Percentiles rank a stretch among this genome's conserved stretches.
phyloP scores from a whole-genome alignment of 2,329 filamentous ascomycete species.

The Trichoderma pleuroti region DNA sequence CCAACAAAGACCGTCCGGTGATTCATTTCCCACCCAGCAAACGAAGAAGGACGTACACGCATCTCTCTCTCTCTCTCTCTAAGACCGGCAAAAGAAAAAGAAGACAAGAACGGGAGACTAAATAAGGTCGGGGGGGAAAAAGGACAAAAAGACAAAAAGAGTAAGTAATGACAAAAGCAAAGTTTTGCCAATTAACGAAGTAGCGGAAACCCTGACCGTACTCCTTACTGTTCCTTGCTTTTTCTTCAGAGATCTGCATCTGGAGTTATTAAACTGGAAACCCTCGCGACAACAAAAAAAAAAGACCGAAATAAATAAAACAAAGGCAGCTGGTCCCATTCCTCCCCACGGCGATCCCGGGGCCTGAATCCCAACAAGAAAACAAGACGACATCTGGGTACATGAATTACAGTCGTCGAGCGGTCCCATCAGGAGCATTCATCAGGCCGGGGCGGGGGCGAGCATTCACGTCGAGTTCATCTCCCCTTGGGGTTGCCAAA shows the following conservation, averaged over 20 bases:
- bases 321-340: conserved; percentile 5
- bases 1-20: conserved; percentile 19
- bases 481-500: conserved; percentile 38
- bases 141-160: not conserved
- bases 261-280: conserved; percentile 17
- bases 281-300: not conserved
- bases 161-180: conserved; percentile 3
- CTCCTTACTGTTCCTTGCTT: conserved; percentile 19
- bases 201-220: conserved; percentile 14
- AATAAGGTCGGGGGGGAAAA: not conserved
- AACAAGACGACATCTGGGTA: not conserved
- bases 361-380: not conserved
- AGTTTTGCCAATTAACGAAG: conserved; percentile 13
- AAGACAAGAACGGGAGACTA: not conserved
- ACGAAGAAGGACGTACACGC: conserved; percentile 14
- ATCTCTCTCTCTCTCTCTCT: conserved; percentile 21
- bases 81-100: conserved; percentile 7
- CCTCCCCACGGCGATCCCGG: not conserved
- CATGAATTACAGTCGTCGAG: not conserved
- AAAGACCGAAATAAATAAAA: conserved; percentile 5
- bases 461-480: conserved; percentile 25
- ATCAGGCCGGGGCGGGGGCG: not conserved
- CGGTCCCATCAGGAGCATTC: conserved; percentile 3
- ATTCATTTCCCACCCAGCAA: conserved; percentile 14
- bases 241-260: conserved; percentile 11